Evolutionary conservation across 371 early-diverging fungal species (phyloP).

Genomic region (Rhizopus arrhizus): DNA sequence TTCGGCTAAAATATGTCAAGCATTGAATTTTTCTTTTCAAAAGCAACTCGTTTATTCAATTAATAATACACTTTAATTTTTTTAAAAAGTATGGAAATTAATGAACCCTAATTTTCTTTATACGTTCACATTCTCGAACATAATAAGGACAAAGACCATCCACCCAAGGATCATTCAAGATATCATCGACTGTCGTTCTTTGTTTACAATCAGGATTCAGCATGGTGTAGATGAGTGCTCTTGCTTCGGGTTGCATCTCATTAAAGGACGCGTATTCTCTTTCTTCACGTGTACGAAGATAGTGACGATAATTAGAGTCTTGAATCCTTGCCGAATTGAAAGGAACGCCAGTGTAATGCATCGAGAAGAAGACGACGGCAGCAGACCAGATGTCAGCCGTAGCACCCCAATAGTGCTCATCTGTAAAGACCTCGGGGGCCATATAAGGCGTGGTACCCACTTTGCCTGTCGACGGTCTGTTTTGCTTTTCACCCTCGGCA

Average conservation of each 20-base stretch:
- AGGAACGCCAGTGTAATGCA: constrained; percentile 76
- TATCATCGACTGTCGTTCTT: constrained; percentile 62
- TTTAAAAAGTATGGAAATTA: no score
- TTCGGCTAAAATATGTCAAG: no score
- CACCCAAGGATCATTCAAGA: constrained; percentile 70
- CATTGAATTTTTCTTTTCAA: no score
- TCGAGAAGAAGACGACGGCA: constrained; percentile 77
- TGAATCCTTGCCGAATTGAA: constrained; percentile 50
- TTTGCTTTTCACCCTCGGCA: constrained; percentile 68
- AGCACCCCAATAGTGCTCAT: constrained; percentile 72
- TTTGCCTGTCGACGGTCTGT: constrained; percentile 72
- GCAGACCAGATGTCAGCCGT: constrained; percentile 82
- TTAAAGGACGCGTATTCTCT: constrained; percentile 63
- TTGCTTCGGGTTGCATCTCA: constrained; percentile 52
- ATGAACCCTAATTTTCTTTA: no score
- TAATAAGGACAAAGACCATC: constrained; percentile 49
- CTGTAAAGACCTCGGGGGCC: constrained; percentile 71
- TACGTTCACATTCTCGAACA: background rate
- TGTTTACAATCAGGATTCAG: constrained; percentile 76
- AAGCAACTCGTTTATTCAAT: no score
- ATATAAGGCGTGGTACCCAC: constrained; percentile 88
- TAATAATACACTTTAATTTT: no score
- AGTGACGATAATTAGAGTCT: constrained; percentile 69
- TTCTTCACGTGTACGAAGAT: constrained; percentile 49
- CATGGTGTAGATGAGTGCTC: constrained; percentile 70